Evolutionary conservation across 306 rosid species (phyloP).

Genomic region (Sechiopsis laciniata): DNA sequence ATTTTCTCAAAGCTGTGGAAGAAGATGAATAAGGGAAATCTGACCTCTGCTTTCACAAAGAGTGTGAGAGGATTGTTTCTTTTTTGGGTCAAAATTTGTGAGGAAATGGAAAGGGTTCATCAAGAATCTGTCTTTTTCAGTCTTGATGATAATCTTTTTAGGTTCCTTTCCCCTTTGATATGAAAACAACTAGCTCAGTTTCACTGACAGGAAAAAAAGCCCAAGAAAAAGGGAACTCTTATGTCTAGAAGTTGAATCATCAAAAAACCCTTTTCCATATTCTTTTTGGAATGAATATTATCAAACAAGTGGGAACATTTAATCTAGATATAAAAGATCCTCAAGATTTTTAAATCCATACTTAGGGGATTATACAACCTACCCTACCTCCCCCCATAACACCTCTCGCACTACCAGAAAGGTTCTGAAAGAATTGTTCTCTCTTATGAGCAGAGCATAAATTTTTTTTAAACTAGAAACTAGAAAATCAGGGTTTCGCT

Average conservation of each 20-base stretch:
- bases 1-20: background rate
- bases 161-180: conserved; percentile 13
- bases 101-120: background rate
- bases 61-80: background rate
- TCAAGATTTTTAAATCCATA: background rate
- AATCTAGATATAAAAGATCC: conserved; percentile 15
- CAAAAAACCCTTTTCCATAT: background rate
- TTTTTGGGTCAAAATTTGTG: background rate
- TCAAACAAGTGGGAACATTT: conserved; percentile 19
- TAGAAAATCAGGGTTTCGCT: no score
- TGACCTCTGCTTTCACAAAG: background rate
- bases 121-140: conserved; percentile 13
- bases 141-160: background rate
- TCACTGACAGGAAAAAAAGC: background rate
- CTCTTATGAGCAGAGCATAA: no score
- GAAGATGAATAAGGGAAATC: conserved; percentile 4
- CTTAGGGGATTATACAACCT: no score
- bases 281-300: background rate
- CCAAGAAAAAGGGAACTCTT: background rate
- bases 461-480: no score
- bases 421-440: no score
- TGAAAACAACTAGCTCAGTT: background rate
- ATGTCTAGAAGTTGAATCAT: conserved; percentile 14
- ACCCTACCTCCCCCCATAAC: background rate
- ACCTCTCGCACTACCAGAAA: background rate